Base-by-base conservation (phyloP, 495 filamentous ascomycete genomes). In the Arthonia radiata region DNA sequence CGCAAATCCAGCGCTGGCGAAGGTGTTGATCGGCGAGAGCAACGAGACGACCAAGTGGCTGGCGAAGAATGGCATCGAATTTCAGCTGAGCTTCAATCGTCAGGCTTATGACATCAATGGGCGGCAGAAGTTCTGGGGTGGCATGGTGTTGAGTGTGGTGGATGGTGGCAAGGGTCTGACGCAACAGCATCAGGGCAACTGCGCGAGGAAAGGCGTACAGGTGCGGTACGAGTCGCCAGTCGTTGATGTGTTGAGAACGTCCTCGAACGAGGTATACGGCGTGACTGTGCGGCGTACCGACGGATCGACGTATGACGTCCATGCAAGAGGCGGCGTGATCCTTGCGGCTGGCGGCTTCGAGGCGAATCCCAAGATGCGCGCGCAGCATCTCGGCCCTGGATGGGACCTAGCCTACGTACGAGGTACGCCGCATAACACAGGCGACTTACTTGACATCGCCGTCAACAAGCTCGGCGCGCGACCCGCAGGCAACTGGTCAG, bases 291-390 rank as follows among this genome's bases (percentile, higher is more conserved):
- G 49, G 9, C 35, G 35, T 4, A 23, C 35, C 8, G 42, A 44
- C 13, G 28, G 19, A 22, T 11, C 7, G 6, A 22, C 31, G 6
- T 31, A 36, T 3, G 23, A 29, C 2, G 50, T 67, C 29, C 30
- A 34, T 2, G 41, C 54, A 0, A 28, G 31, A 0, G 48, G 55
- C 1, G 41, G 19, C 6, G 19, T 68, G 1, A 41, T 71, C n/a
- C 42, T 73, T 5, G 58, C 59, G 0, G 56, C 59, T 4, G 67
- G 67, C 5, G 67, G 67, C 0, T 71, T 71, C 33, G 61, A 73
- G 37, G 49, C 64, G 9, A 62, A 56, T 24, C 46, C 67, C 0
- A 42, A 47, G 4, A 37, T 69, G 39, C 50, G 64, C 1, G 38
- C 49, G 0, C 55, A 66, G 31, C 68, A 59, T 35, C 52, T 71